Evolutionary conservation across 495 filamentous ascomycete species (phyloP), one percentile per base, ranked within the genome.

Genomic region (Jackrogersella multiformis): DNA sequence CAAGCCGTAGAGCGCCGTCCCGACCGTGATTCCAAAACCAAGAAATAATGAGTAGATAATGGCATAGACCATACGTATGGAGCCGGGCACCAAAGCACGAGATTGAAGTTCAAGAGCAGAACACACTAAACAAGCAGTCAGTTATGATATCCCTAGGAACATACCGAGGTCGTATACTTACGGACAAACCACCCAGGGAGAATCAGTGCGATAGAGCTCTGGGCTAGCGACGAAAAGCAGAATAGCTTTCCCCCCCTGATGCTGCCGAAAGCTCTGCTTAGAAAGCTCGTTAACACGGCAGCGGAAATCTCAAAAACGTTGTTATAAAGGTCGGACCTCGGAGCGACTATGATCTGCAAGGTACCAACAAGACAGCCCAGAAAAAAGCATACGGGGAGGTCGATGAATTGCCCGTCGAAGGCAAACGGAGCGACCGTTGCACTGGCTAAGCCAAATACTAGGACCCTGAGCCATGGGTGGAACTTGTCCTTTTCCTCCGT

Each of bases 21-120:
- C 94, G 34, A 98, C 92, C 4, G 95, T 97, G 69, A 98, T 97
- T 5, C 94, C 95, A 70, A 94, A 97, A n/a, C 94, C 94, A 6
- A 98, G 88, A 77, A 97, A 96, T 1, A 97, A 82, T 0, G 94
- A 94, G 77, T 97, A 97, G 28, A 97, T 94, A 56, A 97, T 90
- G 6, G 94, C 92, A 66, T 97, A 97, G 5, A 98, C 92, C 90
- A 97, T 94, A 45, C 94, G 91, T 9, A 97, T 91, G 5, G 92
- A 94, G 1, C 94, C 94, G 15, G 94, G 92, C 4, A 97, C 89
- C 48, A 98, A 89, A 61, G 88, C 89, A 53, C 86, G 85, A 7
- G 90, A 94, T 74, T 97, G 94, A 0, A 98, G 86, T 75, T 98
- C 94, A 26, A 98, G 84, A 45, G 74, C 90, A 93, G 46, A 96